These are phyloP conservation scores for Nematocida minor DNA, from an alignment of 371 early-diverging fungal genomes.

Conservation along the genomic window DNA sequence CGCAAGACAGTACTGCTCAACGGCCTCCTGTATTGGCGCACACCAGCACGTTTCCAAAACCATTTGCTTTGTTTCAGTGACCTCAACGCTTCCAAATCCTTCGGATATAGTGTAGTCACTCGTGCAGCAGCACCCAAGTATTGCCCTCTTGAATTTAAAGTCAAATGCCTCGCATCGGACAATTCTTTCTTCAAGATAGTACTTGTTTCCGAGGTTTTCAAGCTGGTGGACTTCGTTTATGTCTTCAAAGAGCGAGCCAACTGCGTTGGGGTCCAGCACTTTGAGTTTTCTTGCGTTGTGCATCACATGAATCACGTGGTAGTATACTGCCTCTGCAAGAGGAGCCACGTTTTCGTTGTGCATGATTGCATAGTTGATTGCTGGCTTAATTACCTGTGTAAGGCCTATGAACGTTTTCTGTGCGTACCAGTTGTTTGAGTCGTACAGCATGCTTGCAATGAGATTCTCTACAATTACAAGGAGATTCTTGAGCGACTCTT, in stretches of 20 bases:
- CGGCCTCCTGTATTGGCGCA: too few species aligned
- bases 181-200: not conserved
- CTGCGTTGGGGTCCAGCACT: not conserved
- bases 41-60: too few species aligned
- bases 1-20: too few species aligned
- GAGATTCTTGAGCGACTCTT: too few species aligned
- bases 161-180: not conserved
- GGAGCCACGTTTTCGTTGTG: not conserved
- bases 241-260: not conserved
- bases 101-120: not conserved
- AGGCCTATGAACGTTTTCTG: too few species aligned
- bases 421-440: too few species aligned
- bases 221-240: not conserved
- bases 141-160: not conserved
- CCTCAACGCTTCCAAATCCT: not conserved
- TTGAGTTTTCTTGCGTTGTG: not conserved
- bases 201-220: not conserved
- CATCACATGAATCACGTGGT: slow-evolving; percentile 3
- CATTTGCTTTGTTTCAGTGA: too few species aligned
- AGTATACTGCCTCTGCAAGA: not conserved
- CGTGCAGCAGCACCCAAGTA: slow-evolving; percentile 3
- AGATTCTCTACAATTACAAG: too few species aligned
- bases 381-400: not conserved
- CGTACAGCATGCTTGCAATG: too few species aligned
- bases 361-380: slow-evolving; percentile 5